These are phyloP conservation scores for Colletotrichum caudatum DNA, from an alignment of 2,329 filamentous ascomycete genomes.

Conservation along the genomic window DNA sequence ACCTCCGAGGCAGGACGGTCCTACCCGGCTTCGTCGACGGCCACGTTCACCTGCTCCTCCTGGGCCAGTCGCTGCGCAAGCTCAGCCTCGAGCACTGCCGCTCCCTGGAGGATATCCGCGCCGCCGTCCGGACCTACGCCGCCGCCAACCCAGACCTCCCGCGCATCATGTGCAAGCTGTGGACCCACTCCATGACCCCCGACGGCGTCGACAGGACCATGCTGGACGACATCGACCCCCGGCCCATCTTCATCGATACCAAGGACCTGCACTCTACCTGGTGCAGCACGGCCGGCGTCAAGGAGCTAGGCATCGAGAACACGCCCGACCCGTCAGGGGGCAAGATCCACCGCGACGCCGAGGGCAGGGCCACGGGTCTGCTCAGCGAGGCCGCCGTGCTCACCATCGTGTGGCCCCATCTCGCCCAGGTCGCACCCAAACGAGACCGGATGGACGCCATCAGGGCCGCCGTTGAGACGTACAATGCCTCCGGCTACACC, in stretches of 20 bases:
- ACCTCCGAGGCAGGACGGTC: slow-evolving; percentile 52
- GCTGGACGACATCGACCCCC: slow-evolving; percentile 65
- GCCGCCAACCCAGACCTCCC: slow-evolving; percentile 59
- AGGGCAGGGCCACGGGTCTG: slow-evolving; percentile 62
- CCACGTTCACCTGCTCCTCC: slow-evolving; percentile 67
- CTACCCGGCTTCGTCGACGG: slow-evolving; percentile 70
- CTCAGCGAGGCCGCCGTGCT: slow-evolving; percentile 65
- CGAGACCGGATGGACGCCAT: slow-evolving; percentile 63
- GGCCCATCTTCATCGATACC: slow-evolving; percentile 68
- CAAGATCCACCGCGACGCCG: slow-evolving; percentile 61
- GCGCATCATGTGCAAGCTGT: slow-evolving; percentile 65
- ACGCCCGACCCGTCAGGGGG: slow-evolving; percentile 63
- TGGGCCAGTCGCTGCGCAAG: slow-evolving; percentile 66
- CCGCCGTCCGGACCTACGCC: slow-evolving; percentile 59
- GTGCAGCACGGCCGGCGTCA: slow-evolving; percentile 65
- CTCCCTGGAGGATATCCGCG: slow-evolving; percentile 62
- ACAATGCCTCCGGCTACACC: slow-evolving; percentile 65
- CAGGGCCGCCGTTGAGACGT: slow-evolving; percentile 61
- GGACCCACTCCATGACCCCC: slow-evolving; percentile 65
- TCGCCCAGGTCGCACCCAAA: slow-evolving; percentile 60
- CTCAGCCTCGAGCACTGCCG: slow-evolving; percentile 62
- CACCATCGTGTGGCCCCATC: slow-evolving; percentile 66
- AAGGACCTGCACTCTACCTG: slow-evolving; percentile 69
- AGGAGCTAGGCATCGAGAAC: slow-evolving; percentile 61
- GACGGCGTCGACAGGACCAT: slow-evolving; percentile 59